Percentiles rank a stretch among this genome's conserved stretches.
Evolutionary conservation across 2,329 filamentous ascomycete genomes (phyloP).

Genomic region (Microsporum ferrugineum): DNA sequence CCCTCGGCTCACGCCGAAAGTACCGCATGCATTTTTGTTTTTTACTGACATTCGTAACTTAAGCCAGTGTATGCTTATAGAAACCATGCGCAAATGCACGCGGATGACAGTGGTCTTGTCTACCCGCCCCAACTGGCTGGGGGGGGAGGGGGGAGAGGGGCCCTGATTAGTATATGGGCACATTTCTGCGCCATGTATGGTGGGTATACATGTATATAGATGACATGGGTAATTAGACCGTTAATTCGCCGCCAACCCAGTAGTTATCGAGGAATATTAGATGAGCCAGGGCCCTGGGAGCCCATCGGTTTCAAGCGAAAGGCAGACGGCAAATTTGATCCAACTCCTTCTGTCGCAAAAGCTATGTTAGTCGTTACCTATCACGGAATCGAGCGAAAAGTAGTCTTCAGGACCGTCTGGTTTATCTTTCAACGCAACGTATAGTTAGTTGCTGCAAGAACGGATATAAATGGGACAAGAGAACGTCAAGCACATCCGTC

Average conservation of each 20-base stretch:
- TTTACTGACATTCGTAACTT: neutral
- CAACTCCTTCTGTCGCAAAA: neutral
- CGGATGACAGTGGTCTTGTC: constrained; percentile 1
- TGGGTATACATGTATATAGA: neutral
- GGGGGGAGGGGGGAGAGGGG: neutral
- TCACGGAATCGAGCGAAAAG: neutral
- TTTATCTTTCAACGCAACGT: neutral
- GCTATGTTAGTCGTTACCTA: neutral
- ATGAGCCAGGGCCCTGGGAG: neutral
- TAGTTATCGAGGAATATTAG: neutral
- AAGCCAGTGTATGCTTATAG: neutral
- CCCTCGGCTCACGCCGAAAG: neutral
- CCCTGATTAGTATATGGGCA: neutral
- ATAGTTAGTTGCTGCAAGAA: neutral
- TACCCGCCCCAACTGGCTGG: neutral
- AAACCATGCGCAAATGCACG: neutral
- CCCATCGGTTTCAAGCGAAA: constrained; percentile 1
- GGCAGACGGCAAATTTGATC: neutral
- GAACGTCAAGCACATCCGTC: neutral
- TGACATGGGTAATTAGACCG: neutral
- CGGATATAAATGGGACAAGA: constrained; percentile 4
- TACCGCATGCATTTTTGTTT: neutral
- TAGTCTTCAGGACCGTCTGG: neutral
- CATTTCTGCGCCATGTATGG: neutral
- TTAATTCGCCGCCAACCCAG: neutral